Evolutionary conservation across 2,329 filamentous ascomycete genomes (phyloP).

Genomic region (Fusarium denticulatum): DNA sequence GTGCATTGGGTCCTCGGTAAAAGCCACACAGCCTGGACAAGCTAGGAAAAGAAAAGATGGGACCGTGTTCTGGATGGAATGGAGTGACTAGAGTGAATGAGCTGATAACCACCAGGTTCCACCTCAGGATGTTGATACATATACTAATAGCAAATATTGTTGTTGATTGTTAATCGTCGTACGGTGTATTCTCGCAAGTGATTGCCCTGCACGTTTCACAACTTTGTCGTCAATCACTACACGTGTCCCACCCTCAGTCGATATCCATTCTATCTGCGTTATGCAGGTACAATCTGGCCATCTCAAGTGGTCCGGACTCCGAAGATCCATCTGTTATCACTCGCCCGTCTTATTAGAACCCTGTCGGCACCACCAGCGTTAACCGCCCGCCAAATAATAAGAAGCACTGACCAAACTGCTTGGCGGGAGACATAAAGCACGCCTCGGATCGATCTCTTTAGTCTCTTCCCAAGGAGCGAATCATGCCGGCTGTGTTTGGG

Average conservation of each 20-base stretch:
- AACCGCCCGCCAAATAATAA: constrained; percentile 20
- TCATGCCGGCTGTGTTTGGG: constrained; percentile 19
- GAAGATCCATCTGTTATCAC: constrained; percentile 35
- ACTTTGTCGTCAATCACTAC: not conserved
- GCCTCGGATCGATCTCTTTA: constrained; percentile 9
- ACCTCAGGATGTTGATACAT: not conserved
- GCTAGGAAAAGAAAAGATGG: constrained; percentile 22
- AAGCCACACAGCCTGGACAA: not conserved
- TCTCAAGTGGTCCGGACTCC: constrained; percentile 36
- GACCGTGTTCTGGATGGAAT: constrained; percentile 1
- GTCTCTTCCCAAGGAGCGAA: not conserved
- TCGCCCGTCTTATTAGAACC: constrained; percentile 6
- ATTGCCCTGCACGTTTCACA: constrained; percentile 16
- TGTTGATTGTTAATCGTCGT: not conserved
- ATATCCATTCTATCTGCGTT: constrained; percentile 26
- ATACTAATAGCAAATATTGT: not conserved
- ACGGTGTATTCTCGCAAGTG: not conserved
- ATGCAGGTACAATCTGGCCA: constrained; percentile 44
- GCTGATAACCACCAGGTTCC: constrained; percentile 14
- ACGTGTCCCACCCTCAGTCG: constrained; percentile 27
- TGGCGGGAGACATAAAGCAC: constrained; percentile 7
- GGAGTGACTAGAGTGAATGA: constrained; percentile 18
- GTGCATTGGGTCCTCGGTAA: constrained; percentile 14
- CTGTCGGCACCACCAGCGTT: constrained; percentile 12
- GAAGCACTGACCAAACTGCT: constrained; percentile 21